Base-by-base conservation (phyloP, 495 filamentous ascomycete species). In the Hypoxylon lienhwacheense region DNA sequence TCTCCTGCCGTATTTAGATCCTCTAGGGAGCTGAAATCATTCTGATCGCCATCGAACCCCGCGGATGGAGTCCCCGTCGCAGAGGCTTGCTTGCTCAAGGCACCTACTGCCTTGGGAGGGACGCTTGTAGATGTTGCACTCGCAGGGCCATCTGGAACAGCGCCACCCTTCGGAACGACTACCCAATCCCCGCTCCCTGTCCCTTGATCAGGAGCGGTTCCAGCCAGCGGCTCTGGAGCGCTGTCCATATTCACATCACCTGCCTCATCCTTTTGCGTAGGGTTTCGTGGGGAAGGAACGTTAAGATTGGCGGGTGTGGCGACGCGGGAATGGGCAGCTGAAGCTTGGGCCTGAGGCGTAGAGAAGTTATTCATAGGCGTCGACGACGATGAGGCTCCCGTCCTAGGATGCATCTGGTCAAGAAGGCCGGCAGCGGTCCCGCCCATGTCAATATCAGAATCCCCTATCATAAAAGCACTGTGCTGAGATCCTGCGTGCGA, bases 381-480 rank as follows among this genome's bases (percentile, higher is more conserved):
- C 0, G 78, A 78, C 19, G 73, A 73, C 10, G 76, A 71, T 14
- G 81, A 80, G 41, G 77, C 73, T 43, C 77, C 80, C 20, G 71
- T 70, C 53, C 78, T 80, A 15, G 71, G 71, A 58, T 81, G 75
- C 66, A 85, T 85, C 58, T 87, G 83, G 65, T 87, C 80, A 5
- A 87, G 71, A 14, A 87, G 69, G 42, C 82, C 77, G 29, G 80
- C 83, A 1, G 76, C 79, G 1, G 80, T 81, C 22, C 81, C 77
- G 21, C 81, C 84, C 82, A 88, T 84, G 47, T 85, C 77, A 54
- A 88, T 78, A 62, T 87, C 85, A 7, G 74, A 72, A 59, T 83
- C 81, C 2, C 72, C 73, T 32, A 76, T 64, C 66, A 80, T 71
- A 25, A 77, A 68, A n/a, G 75, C 80, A 59, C 77, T 78, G 35